phyloP scores from a whole-genome alignment of 306 rosid genomes.

The Cucumis cinereus region DNA sequence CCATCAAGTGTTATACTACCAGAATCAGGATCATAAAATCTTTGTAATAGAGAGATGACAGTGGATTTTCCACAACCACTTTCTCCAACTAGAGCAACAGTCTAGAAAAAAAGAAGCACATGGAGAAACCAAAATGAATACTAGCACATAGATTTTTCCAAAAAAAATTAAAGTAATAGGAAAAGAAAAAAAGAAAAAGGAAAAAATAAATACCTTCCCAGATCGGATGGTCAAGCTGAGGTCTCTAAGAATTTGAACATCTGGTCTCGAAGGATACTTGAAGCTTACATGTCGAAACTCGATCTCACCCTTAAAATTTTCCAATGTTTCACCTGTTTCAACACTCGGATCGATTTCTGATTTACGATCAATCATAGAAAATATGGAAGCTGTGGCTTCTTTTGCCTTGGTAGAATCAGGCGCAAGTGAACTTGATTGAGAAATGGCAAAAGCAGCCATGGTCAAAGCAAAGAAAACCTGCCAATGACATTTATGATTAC shows the following conservation, averaged over 20 bases:
- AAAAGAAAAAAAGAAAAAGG: too few species aligned
- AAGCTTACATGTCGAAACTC: constrained; percentile 45
- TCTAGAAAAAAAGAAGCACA: constrained; percentile 22
- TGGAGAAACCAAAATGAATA: constrained; percentile 9
- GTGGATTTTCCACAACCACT: constrained; percentile 88
- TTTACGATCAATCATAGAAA: constrained; percentile 51
- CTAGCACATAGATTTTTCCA: background rate
- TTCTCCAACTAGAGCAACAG: constrained; percentile 76
- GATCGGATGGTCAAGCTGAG: constrained; percentile 47
- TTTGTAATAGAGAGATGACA: constrained; percentile 53
- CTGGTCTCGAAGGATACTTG: constrained; percentile 59
- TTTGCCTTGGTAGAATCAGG: constrained; percentile 47
- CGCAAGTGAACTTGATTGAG: constrained; percentile 38
- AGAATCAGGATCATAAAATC: constrained; percentile 59
- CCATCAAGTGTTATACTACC: constrained; percentile 60
- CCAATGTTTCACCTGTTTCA: constrained; percentile 29
- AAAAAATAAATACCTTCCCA: constrained; percentile 36
- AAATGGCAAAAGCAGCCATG: constrained; percentile 39
- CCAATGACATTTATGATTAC: background rate
- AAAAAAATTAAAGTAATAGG: background rate
- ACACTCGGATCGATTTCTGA: constrained; percentile 46
- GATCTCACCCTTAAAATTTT: constrained; percentile 49
- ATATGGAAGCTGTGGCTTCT: constrained; percentile 47
- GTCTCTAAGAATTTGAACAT: constrained; percentile 40
- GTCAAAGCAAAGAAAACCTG: constrained; percentile 62